Base-by-base conservation (phyloP, 2,329 filamentous ascomycete species). In the Pseudocercospora vitis region DNA sequence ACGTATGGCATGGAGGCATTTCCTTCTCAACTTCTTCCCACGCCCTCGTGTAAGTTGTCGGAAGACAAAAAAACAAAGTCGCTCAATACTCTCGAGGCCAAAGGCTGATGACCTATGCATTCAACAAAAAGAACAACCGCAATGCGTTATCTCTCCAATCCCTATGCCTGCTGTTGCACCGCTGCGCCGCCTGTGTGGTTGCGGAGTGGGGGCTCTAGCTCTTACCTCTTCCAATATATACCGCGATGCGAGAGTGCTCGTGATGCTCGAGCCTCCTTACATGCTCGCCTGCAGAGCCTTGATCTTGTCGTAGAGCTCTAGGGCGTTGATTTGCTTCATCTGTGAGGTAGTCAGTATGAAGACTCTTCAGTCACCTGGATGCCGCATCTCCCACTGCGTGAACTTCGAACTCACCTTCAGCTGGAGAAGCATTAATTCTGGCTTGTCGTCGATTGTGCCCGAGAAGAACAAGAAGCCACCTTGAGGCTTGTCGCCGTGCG, bases 401-500 rank as follows among this genome's bases (percentile, higher is more conserved):
- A 29, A 18, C 3, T 12, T n/a, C n/a, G 73, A 63, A 39, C 55
- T 55, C 72, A 85, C 83, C 72, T 81, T 82, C 29, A 86, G 69
- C 58, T 83, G 71, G 52, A 83, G 71, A 53, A 78, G 74, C 31
- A 81, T 75, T 44, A 81, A 68, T 2, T 74, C 70, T 8, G 73
- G 71, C 52, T 76, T 77, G 4, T 77, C 79, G 44, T 80, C 76
- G 56, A 83, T 79, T 4, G 79, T 72, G 47, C 80, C 79, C 55
- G 78, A 76, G 63, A 95, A 81, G 49, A 82, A 80, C 44, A 90
- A 79, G 39, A 83, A 81, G 70, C 89, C 89, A 57, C 87, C 81
- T 35, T 81, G 83, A 24, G 89, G 85, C 63, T 87, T 87, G 48
- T 74, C 73, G 45, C 82, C 81, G 33, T 72, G 69, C 3, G 73